Conservation (phyloP, 2,329 filamentous ascomycete genomes). For the Fusarium kyushuense region DNA sequence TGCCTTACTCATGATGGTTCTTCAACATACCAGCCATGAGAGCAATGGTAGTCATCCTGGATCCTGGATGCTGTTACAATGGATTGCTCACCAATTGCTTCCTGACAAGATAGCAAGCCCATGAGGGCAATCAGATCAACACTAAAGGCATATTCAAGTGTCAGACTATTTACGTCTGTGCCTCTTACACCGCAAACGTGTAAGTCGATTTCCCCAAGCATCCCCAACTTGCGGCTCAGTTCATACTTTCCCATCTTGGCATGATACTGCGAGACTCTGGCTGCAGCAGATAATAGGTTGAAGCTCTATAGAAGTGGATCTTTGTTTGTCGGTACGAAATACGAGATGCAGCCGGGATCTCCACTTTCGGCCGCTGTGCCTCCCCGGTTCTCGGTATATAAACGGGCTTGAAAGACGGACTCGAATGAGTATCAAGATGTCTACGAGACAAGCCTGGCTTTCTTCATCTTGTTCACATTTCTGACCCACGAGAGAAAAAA, state of each 20-base stretch:
- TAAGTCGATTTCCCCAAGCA: neutral
- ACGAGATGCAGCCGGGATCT: slow-evolving; percentile 29
- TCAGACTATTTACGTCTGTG: neutral
- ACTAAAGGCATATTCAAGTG: neutral
- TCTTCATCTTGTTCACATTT: too few species aligned
- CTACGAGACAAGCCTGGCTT: neutral
- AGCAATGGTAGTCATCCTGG: neutral
- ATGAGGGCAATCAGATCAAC: neutral
- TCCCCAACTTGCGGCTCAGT: neutral
- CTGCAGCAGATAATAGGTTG: slow-evolving; percentile 13
- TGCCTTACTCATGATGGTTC: neutral
- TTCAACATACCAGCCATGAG: neutral
- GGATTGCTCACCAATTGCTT: too few species aligned
- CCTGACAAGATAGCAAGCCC: neutral
- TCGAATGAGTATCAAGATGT: neutral
- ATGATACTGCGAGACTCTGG: slow-evolving; percentile 34
- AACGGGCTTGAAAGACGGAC: neutral
- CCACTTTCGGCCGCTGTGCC: slow-evolving; percentile 28
- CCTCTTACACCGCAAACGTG: neutral
- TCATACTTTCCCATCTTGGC: slow-evolving; percentile 16
- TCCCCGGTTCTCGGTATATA: slow-evolving; percentile 21
- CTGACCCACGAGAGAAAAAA: accelerated
- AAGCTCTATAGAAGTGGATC: slow-evolving; percentile 4
- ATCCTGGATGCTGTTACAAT: too few species aligned
- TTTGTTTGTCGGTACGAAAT: slow-evolving; percentile 36